phyloP scores from a whole-genome alignment of 2,329 filamentous ascomycete genomes.

The Aschersonia sp. region DNA sequence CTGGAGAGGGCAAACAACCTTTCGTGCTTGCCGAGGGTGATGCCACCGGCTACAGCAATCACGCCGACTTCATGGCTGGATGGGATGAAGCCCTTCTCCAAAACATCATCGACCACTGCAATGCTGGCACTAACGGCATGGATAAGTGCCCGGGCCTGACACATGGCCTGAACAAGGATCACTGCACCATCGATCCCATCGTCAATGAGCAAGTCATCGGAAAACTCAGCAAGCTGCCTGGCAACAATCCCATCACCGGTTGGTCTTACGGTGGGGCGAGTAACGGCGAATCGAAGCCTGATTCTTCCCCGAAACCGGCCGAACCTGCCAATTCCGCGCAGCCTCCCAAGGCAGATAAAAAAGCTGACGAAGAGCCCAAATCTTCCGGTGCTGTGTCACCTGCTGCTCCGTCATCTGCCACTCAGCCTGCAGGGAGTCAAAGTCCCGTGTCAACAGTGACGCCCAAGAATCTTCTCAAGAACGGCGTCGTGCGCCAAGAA shows the following conservation, averaged over 20 bases:
- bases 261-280: conserved; percentile 27
- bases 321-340: background rate
- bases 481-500: too few relatives aligned
- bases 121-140: conserved; percentile 44
- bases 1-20: conserved; percentile 38
- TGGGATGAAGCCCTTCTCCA: conserved; percentile 55
- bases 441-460: too few relatives aligned
- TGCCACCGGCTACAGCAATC: conserved; percentile 52
- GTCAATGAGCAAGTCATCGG: conserved; percentile 30
- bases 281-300: background rate
- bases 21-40: conserved; percentile 61
- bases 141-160: conserved; percentile 46
- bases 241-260: conserved; percentile 38
- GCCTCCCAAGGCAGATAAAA: too few relatives aligned
- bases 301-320: background rate
- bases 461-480: too few relatives aligned
- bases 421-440: too few relatives aligned
- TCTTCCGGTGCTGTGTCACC: too few relatives aligned
- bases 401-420: too few relatives aligned
- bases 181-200: conserved; percentile 35
- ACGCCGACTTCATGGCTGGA: conserved; percentile 60
- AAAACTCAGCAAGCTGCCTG: conserved; percentile 34
- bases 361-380: too few relatives aligned
- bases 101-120: conserved; percentile 52
- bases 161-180: conserved; percentile 30